Evolutionary conservation across 495 filamentous ascomycete species (phyloP), one percentile per base, ranked within the genome.

Genomic region (Aspergillus carlsbadensis): DNA sequence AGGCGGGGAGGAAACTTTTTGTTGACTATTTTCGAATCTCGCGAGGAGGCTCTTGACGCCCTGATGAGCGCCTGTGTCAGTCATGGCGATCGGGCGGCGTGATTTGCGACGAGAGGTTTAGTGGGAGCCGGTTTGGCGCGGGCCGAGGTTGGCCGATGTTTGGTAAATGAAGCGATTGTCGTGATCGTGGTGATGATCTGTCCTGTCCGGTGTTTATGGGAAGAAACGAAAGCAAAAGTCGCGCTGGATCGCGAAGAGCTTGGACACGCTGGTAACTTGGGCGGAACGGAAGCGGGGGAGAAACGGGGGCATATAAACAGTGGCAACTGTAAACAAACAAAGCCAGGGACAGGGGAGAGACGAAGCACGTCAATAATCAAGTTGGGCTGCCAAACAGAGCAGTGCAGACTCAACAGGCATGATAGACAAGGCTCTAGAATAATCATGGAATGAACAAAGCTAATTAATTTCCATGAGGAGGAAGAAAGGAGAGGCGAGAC

Each of bases 11-110:
- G 74, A 52, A 43, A 72, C 69, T 14, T 56, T 70, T 50, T 74
- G 80, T 36, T 80, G 78, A 61, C 80, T 80, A 65, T 82, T 86
- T 78, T 96, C 92, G 68, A 96, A 96, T 79, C 90, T 90, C 63
- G 92, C 92, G 53, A 90, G 83, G 56, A 96, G 83, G 74, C 87
- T 90, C 69, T 81, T 77, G 57, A 88, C 82, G 42, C 83, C 84
- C 45, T 78, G 77, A 45, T 73, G 74, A 58, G 77, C 70, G 37
- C 71, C 74, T 61, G 69, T 73, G 33, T 74, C 70, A 52, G 78
- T 70, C 81, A 84, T 84, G 66, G 51, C 65, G 43, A 41, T 37
- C 11, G 10, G n/a, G 15, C 29, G 29, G 36, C 22, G 51, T 17
- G 14, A 26, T 39, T 34, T 31, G 49, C 36, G 37, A 37, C 18